Base-by-base conservation (phyloP, 1,139 yeast genomes). In the Suhomyces atakaporum region DNA sequence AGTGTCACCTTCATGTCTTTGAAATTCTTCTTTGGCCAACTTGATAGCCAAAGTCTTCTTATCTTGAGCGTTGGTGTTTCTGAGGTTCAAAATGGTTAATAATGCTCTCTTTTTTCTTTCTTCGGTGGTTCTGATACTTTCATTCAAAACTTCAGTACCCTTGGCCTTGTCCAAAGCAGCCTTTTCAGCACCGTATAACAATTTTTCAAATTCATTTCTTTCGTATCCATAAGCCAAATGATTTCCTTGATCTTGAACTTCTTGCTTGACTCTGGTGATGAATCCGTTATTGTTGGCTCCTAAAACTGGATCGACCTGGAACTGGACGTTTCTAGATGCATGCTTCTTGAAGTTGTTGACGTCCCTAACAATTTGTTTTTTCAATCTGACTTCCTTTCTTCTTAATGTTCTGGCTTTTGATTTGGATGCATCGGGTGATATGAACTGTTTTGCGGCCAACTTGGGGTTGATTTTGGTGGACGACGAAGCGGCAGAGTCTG, bases 1-100 rank as follows among this genome's bases (percentile, higher is more conserved):
- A 0, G 97, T 87, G 58, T 92, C 97, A 34, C 96, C 96, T 33
- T 82, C 88, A 45, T 76, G 74, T 54, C 96, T 75, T 49, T 79
- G 81, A 60, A 92, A 89, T 62, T 89, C 97, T 48, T 75, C 66
- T 37, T 79, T 74, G 1, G 97, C 96, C 39, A 84, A 60, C 34
- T 63, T 62, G 6, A 79, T 66, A 15, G 90, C 87, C 48, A 79
- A 58, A 47, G 76, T 77, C 55, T 75, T 70, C 42, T 72, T 70
- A 46, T 85, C 90, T 19, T 63, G 59, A 31, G 74, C 71, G 49
- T 74, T 74, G 19, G 95, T 75, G 61, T 90, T 90, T 60, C 74
- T 82, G 63, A 87, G 74, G 50, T 79, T 77, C 43, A 89, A 68
- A 37, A 90, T 84, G 46, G 96, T 81, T 47, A 75, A 61, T 21